These are phyloP conservation scores for Metarhizium robertsii DNA, from an alignment of 2,329 filamentous ascomycete genomes.

Conservation along the genomic window DNA sequence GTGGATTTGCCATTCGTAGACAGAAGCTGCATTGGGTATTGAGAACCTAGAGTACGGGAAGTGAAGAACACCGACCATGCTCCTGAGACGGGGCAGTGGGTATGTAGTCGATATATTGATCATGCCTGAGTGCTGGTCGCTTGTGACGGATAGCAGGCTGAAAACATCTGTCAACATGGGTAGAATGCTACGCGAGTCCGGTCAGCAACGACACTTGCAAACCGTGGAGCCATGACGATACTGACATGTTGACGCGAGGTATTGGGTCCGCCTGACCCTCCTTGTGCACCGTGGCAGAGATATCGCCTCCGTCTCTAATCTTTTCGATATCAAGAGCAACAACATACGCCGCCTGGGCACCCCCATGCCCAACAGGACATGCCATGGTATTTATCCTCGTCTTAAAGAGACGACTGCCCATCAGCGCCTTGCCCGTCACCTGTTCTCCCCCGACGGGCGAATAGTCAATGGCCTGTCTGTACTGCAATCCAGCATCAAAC, in stretches of 20 bases:
- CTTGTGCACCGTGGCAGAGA: conserved; percentile 1
- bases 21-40: background rate
- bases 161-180: conserved; percentile 4
- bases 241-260: background rate
- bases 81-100: background rate
- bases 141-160: background rate
- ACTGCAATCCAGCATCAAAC: conserved; percentile 1
- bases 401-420: conserved; percentile 5
- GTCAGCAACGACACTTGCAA: background rate
- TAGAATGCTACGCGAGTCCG: background rate
- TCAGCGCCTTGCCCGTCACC: background rate
- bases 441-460: conserved; percentile 1
- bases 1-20: conserved; percentile 7
- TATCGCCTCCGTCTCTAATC: background rate
- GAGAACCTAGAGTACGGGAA: conserved; percentile 5
- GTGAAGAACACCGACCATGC: background rate
- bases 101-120: background rate
- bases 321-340: background rate
- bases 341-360: background rate
- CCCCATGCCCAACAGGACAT: background rate
- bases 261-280: background rate
- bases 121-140: background rate
- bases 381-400: conserved; percentile 3
- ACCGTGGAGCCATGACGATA: background rate
- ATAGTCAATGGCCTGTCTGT: background rate